Percentiles rank a stretch among this genome's conserved stretches.
Evolutionary conservation across 306 rosid species (phyloP).

Genomic region (Pterocarpus santalinus): DNA sequence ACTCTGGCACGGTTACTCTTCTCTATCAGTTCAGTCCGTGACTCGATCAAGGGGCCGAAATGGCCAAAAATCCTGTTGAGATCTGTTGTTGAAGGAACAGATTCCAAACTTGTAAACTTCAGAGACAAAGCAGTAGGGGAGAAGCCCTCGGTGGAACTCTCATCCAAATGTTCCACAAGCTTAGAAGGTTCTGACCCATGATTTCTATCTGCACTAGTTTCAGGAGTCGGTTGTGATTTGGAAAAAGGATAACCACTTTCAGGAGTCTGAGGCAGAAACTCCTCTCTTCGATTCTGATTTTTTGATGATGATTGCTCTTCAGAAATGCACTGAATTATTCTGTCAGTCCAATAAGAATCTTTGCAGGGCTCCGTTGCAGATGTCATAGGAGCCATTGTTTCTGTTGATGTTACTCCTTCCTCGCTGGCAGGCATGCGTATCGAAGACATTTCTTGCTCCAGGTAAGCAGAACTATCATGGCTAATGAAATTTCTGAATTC

Average conservation of each 20-base stretch:
- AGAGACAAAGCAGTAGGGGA: conserved; percentile 75
- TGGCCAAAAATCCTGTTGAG: conserved; percentile 71
- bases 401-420: conserved; percentile 46
- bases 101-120: conserved; percentile 66
- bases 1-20: conserved; percentile 73
- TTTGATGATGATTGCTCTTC: conserved; percentile 52
- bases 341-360: conserved; percentile 79
- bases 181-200: conserved; percentile 46
- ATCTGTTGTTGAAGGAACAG: conserved; percentile 66
- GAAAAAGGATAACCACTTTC: conserved; percentile 29
- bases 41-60: conserved; percentile 67
- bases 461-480: conserved; percentile 39
- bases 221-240: conserved; percentile 41
- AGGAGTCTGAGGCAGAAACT: conserved; percentile 34
- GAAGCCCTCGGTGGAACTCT: conserved; percentile 45
- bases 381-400: conserved; percentile 36
- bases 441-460: conserved; percentile 48
- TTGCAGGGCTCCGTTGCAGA: conserved; percentile 49
- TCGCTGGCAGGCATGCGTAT: conserved; percentile 46
- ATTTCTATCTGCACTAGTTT: conserved; percentile 27
- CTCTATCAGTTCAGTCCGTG: conserved; percentile 73
- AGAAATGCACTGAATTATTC: conserved; percentile 60
- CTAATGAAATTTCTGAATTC: conserved; percentile 58
- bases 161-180: conserved; percentile 39
- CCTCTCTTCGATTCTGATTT: conserved; percentile 49